These are phyloP conservation scores for Chlamydomonas sp. DNA, from an alignment of 139 green algal species.

Conservation along the genomic window DNA sequence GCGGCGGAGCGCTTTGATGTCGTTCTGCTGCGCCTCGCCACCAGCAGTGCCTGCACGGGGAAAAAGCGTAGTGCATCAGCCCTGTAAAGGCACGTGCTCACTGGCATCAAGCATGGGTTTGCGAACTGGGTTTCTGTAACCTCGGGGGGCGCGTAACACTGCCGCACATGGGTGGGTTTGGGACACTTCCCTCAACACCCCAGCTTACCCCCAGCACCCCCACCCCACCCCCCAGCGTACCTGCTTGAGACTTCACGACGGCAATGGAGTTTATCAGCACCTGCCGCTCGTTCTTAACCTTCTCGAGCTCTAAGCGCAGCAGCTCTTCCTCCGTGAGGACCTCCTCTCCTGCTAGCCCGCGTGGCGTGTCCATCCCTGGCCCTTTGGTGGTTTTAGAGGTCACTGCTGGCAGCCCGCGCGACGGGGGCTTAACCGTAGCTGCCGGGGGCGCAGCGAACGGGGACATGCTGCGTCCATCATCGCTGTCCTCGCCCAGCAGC, in stretches of 20 bases:
- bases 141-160: too few relatives aligned
- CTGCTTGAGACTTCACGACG: constrained; percentile 62
- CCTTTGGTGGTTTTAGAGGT: constrained; percentile 17
- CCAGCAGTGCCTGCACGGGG: constrained; percentile 67
- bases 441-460: constrained; percentile 38
- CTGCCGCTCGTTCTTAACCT: constrained; percentile 82
- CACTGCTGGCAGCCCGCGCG: constrained; percentile 12
- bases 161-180: too few relatives aligned
- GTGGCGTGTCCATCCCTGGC: constrained; percentile 56
- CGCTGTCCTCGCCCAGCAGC: constrained; percentile 65
- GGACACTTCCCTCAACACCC: too few relatives aligned
- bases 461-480: constrained; percentile 45
- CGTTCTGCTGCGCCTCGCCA: constrained; percentile 82
- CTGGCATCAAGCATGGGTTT: too few relatives aligned
- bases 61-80: too few relatives aligned
- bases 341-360: constrained; percentile 57
- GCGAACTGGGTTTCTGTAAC: too few relatives aligned
- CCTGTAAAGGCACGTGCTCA: too few relatives aligned
- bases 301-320: constrained; percentile 78
- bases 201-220: too few relatives aligned
- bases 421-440: constrained; percentile 36
- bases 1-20: constrained; percentile 76
- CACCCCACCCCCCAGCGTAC: constrained; percentile 20
- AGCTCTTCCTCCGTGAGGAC: constrained; percentile 84
- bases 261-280: constrained; percentile 79